Base-by-base conservation (phyloP, 345 rosid genomes). In the Zanthoxylum bungeanum region DNA sequence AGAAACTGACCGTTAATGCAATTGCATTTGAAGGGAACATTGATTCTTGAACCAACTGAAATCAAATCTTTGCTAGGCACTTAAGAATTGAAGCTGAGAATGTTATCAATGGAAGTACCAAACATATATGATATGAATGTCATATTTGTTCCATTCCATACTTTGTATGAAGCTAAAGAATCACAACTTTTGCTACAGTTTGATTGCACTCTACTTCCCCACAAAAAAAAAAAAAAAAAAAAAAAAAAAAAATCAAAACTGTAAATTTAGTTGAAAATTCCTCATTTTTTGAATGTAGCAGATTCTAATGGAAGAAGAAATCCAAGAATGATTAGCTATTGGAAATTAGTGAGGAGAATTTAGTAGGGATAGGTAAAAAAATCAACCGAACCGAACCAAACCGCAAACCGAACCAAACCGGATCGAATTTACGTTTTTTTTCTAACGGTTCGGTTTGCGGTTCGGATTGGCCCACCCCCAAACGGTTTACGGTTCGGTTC, bases 111-210 rank as follows among this genome's bases (percentile, higher is more conserved):
- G 3, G 64, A 19, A 79, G 80, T n/a, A 79, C 67, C 25, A 78
- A 44, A 86, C 14, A 53, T 22, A 51, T 76, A 79, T 73, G 4
- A 81, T 79, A 71, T 77, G 64, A 59, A 79, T 4, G 81, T 83
- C 44, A 86, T 80, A 47, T 81, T 83, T 4, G 79, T 69, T 19
- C 78, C 84, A 58, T 67, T 40, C 77, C 78, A 67, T 21, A 74
- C 27, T 33, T 74, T 74, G 59, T 83, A 86, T 0, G 89, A 83
- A 1, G 80, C 85, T 1, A 83, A 33, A 57, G 87, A 83, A 58
- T 40, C 64, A 64, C 85, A 86, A 9, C 89, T 82, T 9, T 59
- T 11, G 24, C 64, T 28, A 19, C 64, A 59, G 42, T 59, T 33
- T 2, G 64, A 33, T 33, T 59, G 42, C 17, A 12, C 64, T 0